Evolutionary conservation across 2,329 filamentous ascomycete species (phyloP), one percentile per base, ranked within the genome.

Genomic region (Phialophora expanda): DNA sequence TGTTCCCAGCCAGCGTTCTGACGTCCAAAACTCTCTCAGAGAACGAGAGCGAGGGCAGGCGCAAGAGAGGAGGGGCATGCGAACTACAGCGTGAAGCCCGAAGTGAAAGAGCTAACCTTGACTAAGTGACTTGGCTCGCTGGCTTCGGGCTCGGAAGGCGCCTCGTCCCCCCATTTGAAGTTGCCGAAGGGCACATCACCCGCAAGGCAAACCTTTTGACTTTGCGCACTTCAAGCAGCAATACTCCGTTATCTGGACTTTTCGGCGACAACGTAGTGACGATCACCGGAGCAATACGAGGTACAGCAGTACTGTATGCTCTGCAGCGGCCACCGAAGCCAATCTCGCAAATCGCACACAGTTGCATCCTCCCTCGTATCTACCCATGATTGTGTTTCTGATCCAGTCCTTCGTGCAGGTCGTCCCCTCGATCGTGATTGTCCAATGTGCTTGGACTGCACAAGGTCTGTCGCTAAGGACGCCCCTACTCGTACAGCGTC

Each of bases 81-180:
- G 38, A 2, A 20, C 38, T 3, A 50, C 46, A 12, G 22, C 4
- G 24, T 51, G 20, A 51, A 51, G 48, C 20, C 20, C 48, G 20
- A 51, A 12, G 46, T 26, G 48, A 26, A 7, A 3, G 22, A 28
- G 48, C 17, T n/a, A 22, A 26, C 12, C 48, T 51, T 26, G 6
- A 44, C 48, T 51, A 7, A 22, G 17, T n/a, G 5, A 53, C 20
- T 53, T 28, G 26, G 22, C 48, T 53, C 12, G 48, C 48, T 32
- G 53, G 53, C 53, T 26, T 34, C 53, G 26, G 53, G 53, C 24
- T 55, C 53, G 53, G 53, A 11, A 11, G 53, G 28, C 53, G 53
- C 53, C 53, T 55, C n/a, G 17, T 32, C 5, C 53, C 28, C 24
- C 26, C 53, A 28, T 55, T 32, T 34, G 26, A 55, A 32, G 5